Percentiles rank a stretch among this genome's conserved stretches.
phyloP scores from a whole-genome alignment of 1,284 basidiomycete species.

The Moesziomyces parantarcticus region DNA sequence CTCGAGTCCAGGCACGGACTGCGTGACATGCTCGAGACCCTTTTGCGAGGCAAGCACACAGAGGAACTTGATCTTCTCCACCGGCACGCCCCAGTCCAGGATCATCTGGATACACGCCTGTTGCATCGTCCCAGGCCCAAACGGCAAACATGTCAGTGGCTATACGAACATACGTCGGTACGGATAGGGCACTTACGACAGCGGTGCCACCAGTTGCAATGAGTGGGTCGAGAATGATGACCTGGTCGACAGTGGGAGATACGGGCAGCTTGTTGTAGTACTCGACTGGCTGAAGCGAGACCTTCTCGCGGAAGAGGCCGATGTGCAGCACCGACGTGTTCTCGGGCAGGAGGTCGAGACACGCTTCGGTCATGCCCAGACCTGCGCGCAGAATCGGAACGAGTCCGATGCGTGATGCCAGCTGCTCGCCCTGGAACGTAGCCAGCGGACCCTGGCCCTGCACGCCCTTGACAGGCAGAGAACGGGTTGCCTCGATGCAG shows the following conservation, averaged over 20 bases:
- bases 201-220: conserved; percentile 96
- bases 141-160: background rate
- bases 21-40: conserved; percentile 78
- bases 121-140: background rate
- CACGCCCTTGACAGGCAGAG: conserved; percentile 40
- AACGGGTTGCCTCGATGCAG: conserved; percentile 51
- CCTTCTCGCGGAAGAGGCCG: conserved; percentile 89
- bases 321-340: conserved; percentile 86
- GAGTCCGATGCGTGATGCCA: conserved; percentile 77
- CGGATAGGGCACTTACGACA: conserved; percentile 69
- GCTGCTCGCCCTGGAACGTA: conserved; percentile 52
- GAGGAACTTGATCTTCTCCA: conserved; percentile 80
- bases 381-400: conserved; percentile 92
- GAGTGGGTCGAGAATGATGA: conserved; percentile 86
- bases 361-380: conserved; percentile 87
- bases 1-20: conserved; percentile 81
- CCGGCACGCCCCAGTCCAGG: conserved; percentile 64
- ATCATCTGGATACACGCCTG: conserved; percentile 65
- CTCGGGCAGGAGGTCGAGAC: conserved; percentile 83
- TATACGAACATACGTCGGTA: conserved; percentile 7
- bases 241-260: conserved; percentile 79
- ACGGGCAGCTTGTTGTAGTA: conserved; percentile 74
- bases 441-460: conserved; percentile 56
- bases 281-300: conserved; percentile 89
- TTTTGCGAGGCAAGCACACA: conserved; percentile 81